Evolutionary conservation across 2,329 filamentous ascomycete genomes (phyloP), one percentile per base, ranked within the genome.

Genomic region (Colletotrichum truncatum): DNA sequence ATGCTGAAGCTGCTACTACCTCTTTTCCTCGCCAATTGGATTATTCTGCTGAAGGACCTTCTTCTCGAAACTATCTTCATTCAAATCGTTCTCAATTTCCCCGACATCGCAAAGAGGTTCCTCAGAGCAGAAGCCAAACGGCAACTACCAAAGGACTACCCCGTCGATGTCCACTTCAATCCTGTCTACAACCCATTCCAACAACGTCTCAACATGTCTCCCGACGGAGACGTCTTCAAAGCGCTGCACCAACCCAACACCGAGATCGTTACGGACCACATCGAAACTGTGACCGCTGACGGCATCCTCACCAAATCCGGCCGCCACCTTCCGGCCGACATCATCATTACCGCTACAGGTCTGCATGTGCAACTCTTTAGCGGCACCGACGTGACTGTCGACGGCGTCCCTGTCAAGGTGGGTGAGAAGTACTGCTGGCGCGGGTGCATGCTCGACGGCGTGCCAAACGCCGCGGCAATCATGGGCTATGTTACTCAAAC

Each of bases 121-220:
- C 71, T 92, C 28, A 81, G 77, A 16, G 70, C 71, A 3, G 74
- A 73, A 30, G 84, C 86, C 28, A 76, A 78, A 46, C 70, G 73
- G n/a, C 77, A 82, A 39, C 81, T 93, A 0, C 89, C 90, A 1
- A 73, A 75, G 7, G 76, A 80, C 16, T 76, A 89, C 34, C 82
- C 87, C 3, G 75, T 85, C 39, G 84, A 90, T 58, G 83, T 86
- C 1, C 87, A 92, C 73, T 92, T 92, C 75, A 85, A 84, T 6
- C 90, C 90, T 0, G 75, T 74, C 2, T 92, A 93, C 70, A 83
- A 86, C 38, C 89, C 89, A 0, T 90, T 92, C 83, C 85, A 93
- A 58, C 93, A 97, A 75, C 87, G 93, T 0, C 79, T 96, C 7
- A 96, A 93, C 71, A 80, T 93, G 65, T 89, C 77, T 16, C 84